phyloP scores from a whole-genome alignment of 495 filamentous ascomycete species.

The Xylaria palmicola region DNA sequence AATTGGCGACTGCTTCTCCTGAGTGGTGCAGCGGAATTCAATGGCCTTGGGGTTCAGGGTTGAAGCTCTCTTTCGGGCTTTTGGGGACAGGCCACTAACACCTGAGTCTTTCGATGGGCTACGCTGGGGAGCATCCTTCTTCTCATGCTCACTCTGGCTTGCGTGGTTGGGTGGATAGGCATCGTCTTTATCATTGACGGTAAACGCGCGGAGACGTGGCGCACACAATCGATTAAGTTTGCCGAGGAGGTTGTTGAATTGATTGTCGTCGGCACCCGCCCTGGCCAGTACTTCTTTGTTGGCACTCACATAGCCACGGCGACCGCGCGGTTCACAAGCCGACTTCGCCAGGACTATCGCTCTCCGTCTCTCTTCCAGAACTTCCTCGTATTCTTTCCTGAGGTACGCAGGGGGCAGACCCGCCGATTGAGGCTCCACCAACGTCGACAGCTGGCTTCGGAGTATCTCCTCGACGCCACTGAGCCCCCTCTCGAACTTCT shows the following conservation, averaged over 20 bases:
- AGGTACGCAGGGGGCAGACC: constrained; percentile 15
- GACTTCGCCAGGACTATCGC: constrained; percentile 2
- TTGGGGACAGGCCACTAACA: constrained; percentile 9
- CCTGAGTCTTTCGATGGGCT: constrained; percentile 17
- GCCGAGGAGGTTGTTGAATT: constrained; percentile 18
- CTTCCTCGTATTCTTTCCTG: constrained; percentile 16
- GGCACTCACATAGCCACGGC: not conserved
- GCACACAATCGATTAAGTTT: constrained; percentile 21
- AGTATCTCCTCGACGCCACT: constrained; percentile 14
- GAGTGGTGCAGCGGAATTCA: constrained; percentile 17
- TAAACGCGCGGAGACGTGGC: constrained; percentile 7
- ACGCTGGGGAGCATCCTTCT: not conserved
- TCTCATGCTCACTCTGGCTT: not conserved
- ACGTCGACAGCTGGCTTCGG: not conserved
- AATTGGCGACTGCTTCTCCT: not conserved
- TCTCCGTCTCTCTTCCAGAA: not conserved
- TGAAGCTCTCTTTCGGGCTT: constrained; percentile 2
- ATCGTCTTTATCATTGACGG: not conserved
- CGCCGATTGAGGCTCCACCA: constrained; percentile 19
- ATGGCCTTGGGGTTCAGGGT: constrained; percentile 23
- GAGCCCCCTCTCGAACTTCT: constrained; percentile 16
- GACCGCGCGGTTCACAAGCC: not conserved
- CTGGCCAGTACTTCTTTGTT: not conserved
- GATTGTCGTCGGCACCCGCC: not conserved
- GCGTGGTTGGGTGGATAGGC: not conserved